phyloP scores from a whole-genome alignment of 768 basidiomycete genomes.

The Tulasnella sp. region DNA sequence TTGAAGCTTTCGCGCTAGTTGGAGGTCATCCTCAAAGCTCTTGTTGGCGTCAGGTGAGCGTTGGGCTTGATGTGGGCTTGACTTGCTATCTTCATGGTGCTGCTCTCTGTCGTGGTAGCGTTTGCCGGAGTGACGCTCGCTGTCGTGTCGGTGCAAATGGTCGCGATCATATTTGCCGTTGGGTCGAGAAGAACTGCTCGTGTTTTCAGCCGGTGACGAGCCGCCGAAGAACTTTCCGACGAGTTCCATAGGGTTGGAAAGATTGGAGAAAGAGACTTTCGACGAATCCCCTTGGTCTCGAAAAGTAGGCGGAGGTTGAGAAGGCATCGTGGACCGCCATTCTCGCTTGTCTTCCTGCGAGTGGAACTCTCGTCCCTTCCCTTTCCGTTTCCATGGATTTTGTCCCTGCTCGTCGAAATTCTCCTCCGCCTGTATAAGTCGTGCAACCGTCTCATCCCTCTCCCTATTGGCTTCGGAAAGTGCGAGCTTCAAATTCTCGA shows the following conservation, averaged over 20 bases:
- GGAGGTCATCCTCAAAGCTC: background rate
- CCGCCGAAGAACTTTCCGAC: background rate
- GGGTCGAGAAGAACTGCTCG: background rate
- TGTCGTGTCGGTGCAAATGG: background rate
- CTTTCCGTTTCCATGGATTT: constrained; percentile 3
- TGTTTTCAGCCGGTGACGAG: background rate
- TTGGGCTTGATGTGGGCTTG: background rate
- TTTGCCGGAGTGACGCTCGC: background rate
- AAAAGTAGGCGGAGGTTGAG: background rate
- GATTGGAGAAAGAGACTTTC: background rate
- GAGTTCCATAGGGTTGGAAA: background rate
- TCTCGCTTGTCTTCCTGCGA: background rate
- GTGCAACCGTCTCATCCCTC: background rate
- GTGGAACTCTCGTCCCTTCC: background rate
- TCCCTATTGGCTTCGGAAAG: background rate
- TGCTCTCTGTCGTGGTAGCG: background rate
- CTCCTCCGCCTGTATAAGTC: background rate
- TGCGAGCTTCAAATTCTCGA: background rate
- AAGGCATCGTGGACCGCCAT: background rate
- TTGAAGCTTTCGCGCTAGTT: background rate
- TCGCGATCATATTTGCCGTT: background rate
- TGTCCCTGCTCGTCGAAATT: background rate
- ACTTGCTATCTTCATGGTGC: background rate
- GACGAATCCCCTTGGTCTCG: background rate
- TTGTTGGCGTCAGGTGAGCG: background rate